A percentile compares a stretch with the other conserved stretches of the same genome.
Evolutionary conservation across 768 basidiomycete genomes (phyloP).

Genomic region (Boletus patriciae): DNA sequence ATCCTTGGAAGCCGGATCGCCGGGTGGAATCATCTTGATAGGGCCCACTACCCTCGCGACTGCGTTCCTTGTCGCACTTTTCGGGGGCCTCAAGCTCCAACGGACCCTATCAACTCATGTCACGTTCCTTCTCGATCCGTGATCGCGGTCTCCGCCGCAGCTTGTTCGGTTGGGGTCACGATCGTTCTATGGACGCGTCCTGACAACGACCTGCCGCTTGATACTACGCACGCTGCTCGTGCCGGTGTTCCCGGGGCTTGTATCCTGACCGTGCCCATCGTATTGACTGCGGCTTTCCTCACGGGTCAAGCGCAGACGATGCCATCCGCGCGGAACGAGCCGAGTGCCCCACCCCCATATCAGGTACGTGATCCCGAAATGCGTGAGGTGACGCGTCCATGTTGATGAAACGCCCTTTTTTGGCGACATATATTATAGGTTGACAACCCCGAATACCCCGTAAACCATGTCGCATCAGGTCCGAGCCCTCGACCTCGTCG

Average conservation of each 20-base stretch:
- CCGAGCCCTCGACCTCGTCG: background rate
- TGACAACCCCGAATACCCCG: background rate
- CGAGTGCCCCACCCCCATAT: background rate
- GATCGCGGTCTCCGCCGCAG: slow-evolving; percentile 16
- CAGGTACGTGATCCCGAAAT: slow-evolving; percentile 9
- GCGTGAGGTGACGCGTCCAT: background rate
- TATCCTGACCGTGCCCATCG: slow-evolving; percentile 4
- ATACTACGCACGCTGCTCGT: slow-evolving; percentile 16
- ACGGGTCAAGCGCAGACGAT: slow-evolving; percentile 2
- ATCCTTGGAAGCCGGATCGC: slow-evolving; percentile 13
- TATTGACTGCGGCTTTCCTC: slow-evolving; percentile 8
- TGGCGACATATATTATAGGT: background rate
- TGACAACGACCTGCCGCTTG: background rate
- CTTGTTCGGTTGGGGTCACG: slow-evolving; percentile 7
- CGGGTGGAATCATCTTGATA: slow-evolving; percentile 15
- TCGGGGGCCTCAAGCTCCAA: background rate
- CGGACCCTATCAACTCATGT: background rate
- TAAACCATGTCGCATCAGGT: background rate
- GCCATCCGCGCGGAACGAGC: slow-evolving; percentile 1
- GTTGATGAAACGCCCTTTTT: background rate
- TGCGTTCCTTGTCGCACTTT: background rate
- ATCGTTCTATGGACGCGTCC: background rate
- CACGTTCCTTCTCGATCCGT: slow-evolving; percentile 7
- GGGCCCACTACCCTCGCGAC: slow-evolving; percentile 7
- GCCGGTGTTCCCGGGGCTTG: slow-evolving; percentile 15